Percentiles rank a stretch among this genome's conserved stretches.
Evolutionary conservation across 495 filamentous ascomycete genomes (phyloP).

Genomic region (Aspergillus cristatus): DNA sequence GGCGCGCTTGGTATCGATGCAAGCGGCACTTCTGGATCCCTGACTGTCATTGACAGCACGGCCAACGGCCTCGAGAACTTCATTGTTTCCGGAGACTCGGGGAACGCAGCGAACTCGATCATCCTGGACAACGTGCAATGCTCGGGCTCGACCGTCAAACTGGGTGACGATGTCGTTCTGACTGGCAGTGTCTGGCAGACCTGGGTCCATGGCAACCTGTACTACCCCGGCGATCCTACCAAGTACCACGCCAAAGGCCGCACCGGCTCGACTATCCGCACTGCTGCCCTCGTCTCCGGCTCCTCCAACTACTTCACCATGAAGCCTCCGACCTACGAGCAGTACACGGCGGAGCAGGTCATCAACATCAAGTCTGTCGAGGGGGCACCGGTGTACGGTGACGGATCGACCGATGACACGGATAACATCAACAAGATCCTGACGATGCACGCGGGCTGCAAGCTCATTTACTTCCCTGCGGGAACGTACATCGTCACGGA

Average conservation of each 20-base stretch:
- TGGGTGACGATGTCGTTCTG: constrained; percentile 7
- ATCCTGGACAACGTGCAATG: constrained; percentile 20
- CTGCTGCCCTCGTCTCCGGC: constrained; percentile 9
- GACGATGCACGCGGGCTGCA: constrained; percentile 30
- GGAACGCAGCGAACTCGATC: constrained; percentile 17
- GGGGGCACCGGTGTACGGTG: constrained; percentile 21
- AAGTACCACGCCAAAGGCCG: constrained; percentile 7
- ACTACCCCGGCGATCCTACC: constrained; percentile 6
- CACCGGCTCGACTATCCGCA: constrained; percentile 11
- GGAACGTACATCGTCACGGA: constrained; percentile 49
- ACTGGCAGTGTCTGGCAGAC: constrained; percentile 15
- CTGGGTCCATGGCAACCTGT: constrained; percentile 23
- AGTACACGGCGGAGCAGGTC: constrained; percentile 25
- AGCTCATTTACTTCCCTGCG: constrained; percentile 47
- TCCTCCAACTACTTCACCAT: constrained; percentile 20
- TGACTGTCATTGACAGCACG: constrained; percentile 35
- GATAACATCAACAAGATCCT: constrained; percentile 41
- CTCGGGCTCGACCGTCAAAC: constrained; percentile 13
- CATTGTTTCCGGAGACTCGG: constrained; percentile 13
- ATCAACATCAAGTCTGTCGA: constrained; percentile 38
- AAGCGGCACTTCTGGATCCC: constrained; percentile 32
- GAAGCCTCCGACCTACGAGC: constrained; percentile 36
- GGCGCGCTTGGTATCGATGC: constrained; percentile 21
- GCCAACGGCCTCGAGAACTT: constrained; percentile 35
- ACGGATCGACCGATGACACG: constrained; percentile 30